Evolutionary conservation across 2,329 filamentous ascomycete genomes (phyloP), one percentile per base, ranked within the genome.

Genomic region (Fusarium sp.): DNA sequence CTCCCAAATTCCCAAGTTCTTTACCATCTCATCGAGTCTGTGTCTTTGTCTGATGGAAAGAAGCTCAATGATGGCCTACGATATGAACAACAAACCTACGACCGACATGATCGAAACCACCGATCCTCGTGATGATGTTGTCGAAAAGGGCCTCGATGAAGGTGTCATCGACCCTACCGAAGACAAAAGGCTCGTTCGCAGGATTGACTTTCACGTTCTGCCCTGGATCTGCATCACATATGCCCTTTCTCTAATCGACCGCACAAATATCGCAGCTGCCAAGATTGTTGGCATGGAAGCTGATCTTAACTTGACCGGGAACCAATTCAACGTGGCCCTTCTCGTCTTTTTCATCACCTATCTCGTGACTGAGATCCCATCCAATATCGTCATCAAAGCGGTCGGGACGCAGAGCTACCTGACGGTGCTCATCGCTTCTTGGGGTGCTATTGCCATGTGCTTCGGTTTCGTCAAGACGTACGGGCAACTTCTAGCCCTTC

Each of bases 301-400:
- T 6, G 54, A 62, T 34, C 54, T 56, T 5, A 23, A 34, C 4
- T 6, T 25, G 1, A 49, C 23, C 0, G 53, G 54, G 4, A 62
- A 44, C n/a, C 29, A 38, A 11, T 59, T 18, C 34, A 50, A 54
- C 10, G 56, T 65, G 4, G 63, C 42, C 2, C 40, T 59, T 7
- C 54, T 62, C 3, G 34, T 58, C 10, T 62, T 62, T 27, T 55
- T 62, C n/a, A 58, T 65, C 27, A 44, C 53, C 0, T 65, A 62
- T 8, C 42, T 64, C 27, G 14, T 65, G 11, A 25, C 27, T 4
- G 44, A 58, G 25, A 49, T 58, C 6, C 63, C 63, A 4, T 49
- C 34, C 6, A 62, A 62, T 18, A 44, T 44, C 20, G 23, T 62
- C 9, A 54, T 62, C 36, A 54, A 53, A 18, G 46, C 27, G 1